Base-by-base conservation (phyloP, 1,284 basidiomycete species). In the Ceratorhiza oryzae-sativae region DNA sequence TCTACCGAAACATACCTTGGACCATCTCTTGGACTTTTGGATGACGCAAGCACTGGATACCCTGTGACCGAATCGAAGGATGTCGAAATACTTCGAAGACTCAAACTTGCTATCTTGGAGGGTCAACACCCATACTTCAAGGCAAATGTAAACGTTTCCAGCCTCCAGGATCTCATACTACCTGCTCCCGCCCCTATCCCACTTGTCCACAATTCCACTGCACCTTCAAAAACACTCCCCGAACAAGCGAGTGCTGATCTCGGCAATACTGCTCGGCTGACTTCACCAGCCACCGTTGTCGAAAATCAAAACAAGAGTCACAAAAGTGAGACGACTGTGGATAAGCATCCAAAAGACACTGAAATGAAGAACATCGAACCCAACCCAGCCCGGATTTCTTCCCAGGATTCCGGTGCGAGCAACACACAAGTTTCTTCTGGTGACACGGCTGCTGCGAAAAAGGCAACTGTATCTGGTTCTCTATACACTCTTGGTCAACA, bases 71-170 rank as follows among this genome's bases (percentile, higher is more conserved):
- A 68, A 18, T 68, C 65, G 15, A 56, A 68, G 27, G 65, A 68
- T 46, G 42, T 68, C 23, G 39, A 49, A 27, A 68, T 68, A 42
- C 42, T 68, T 8, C 49, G 65, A 30, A n/a, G 65, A 55, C 42
- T 68, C 23, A 68, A 68, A 39, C 49, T 56, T 1, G 65, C 65
- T 36, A 68, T 68, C 39, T 45, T 68, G 39, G 65, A 68, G 46
- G 65, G 65, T 10, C 65, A 68, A 56, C 65, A 68, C 41, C 65
- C 65, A 13, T 68, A 68, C 42, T 68, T 68, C 53, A 68, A 68
- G 30, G 65, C 65, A 20, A 68, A 68, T 30, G 20, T 68, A 30
- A 51, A 68, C 32, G 32, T 68, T 45, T 68, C 53, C 12, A 68
- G 58, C 41, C 25, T 68, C 41, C 65, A 68, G 58, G 65, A 68